Base-by-base conservation (phyloP, 139 green algal genomes). In the Picochlorum sp. region DNA sequence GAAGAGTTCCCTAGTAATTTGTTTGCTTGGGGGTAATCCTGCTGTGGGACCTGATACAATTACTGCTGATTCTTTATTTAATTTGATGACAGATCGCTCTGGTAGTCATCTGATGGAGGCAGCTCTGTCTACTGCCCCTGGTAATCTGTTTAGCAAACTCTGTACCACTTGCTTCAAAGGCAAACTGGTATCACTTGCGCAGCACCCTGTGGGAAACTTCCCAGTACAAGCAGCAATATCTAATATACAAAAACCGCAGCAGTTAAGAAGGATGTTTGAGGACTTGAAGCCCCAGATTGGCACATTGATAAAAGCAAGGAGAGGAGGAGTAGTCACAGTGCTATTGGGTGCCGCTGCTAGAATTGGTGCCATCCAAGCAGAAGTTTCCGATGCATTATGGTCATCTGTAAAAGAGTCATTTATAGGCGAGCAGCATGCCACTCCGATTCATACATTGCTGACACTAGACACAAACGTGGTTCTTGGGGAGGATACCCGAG, bases 201-300 rank as follows among this genome's bases (percentile, higher is more conserved):
- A 67, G 43, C 78, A 88, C 61, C 70, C 78, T 20, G 54, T 16
- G 6, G 84, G 78, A 47, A 91, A 91, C 49, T 91, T 89, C 77
- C 78, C 79, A 20, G 62, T 91, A 26, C 84, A 91, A 67, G 71
- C 77, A 5, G 66, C 59, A 35, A 61, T 88, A 30, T 59, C 68
- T 14, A 62, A 73, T 36, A 28, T 63, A 36, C 60, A 29, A 49
- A 60, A 49, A 50, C 37, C 54, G 32, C 30, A 60, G 26, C 68
- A 81, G 70, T 65, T 84, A 22, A 73, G 72, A 57, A 20, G 54
- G 16, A 55, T 84, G 68, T 71, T 80, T 60, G 66, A 69, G 16
- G 74, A 81, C 52, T 61, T 90, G 26, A 29, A 41, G 5, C 40
- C 59, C 7, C 30, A 59, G 12, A 59, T 89, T 47, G 31, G 45